Evolutionary conservation across 805 yeast genomes (phyloP).

Genomic region (Yamadazyma akitaensis): DNA sequence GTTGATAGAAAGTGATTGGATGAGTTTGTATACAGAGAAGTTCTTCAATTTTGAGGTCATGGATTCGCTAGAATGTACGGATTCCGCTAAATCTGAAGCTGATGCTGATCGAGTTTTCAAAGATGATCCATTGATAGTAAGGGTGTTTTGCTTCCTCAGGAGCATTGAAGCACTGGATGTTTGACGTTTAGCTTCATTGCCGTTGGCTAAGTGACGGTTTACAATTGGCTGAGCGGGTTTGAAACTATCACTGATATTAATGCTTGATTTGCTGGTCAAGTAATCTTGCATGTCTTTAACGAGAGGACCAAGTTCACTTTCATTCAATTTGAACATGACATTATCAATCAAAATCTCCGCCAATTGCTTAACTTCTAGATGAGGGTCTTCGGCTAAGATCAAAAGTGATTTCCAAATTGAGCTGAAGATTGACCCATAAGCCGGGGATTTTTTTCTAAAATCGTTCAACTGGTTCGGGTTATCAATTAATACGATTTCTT

Average conservation of each 20-base stretch:
- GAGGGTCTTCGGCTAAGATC: constrained; percentile 84
- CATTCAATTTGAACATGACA: constrained; percentile 59
- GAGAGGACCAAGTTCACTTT: constrained; percentile 61
- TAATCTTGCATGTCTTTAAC: constrained; percentile 66
- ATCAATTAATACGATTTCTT: constrained; percentile 66
- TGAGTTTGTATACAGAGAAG: constrained; percentile 32
- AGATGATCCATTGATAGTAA: constrained; percentile 27
- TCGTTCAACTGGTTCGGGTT: constrained; percentile 60
- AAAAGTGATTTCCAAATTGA: constrained; percentile 86
- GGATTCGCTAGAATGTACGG: constrained; percentile 21
- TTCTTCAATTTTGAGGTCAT: constrained; percentile 32
- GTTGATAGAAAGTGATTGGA: constrained; percentile 36
- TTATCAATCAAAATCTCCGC: constrained; percentile 77
- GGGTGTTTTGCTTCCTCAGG: constrained; percentile 19
- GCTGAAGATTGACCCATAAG: constrained; percentile 82
- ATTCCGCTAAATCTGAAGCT: constrained; percentile 14
- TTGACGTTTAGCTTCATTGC: constrained; percentile 15
- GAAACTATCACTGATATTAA: constrained; percentile 37
- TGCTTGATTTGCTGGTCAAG: constrained; percentile 48
- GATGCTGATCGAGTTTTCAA: constrained; percentile 29
- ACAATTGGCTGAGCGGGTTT: constrained; percentile 39
- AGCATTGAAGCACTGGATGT: constrained; percentile 22
- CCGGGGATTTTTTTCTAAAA: constrained; percentile 65
- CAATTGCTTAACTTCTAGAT: constrained; percentile 66
- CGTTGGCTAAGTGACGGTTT: constrained; percentile 24